These are phyloP conservation scores for Daedalea quercina DNA, from an alignment of 768 basidiomycete species.

Conservation along the genomic window DNA sequence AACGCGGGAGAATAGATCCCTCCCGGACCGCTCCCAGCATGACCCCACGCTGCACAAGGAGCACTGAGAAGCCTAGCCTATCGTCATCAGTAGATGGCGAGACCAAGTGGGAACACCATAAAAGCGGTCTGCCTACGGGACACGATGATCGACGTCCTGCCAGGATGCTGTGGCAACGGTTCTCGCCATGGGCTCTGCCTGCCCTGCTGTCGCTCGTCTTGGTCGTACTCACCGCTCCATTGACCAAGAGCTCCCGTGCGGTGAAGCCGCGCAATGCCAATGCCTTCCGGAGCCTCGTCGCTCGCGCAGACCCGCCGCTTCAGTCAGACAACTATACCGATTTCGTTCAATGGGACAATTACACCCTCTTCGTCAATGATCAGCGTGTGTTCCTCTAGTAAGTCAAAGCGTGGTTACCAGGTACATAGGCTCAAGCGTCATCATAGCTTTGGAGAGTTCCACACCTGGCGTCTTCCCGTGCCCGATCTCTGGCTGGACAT, in stretches of 20 bases:
- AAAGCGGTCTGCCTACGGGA: neutral
- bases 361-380: conserved; percentile 61
- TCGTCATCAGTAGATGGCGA: neutral
- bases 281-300: neutral
- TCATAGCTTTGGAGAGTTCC: conserved; percentile 78
- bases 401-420: conserved; percentile 18
- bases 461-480: conserved; percentile 75
- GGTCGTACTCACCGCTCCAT: conserved; percentile 11
- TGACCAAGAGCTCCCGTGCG: neutral
- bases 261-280: neutral
- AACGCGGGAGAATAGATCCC: neutral
- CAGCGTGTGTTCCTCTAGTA: conserved; percentile 72
- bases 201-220: conserved; percentile 10
- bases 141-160: neutral
- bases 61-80: neutral
- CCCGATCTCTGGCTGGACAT: conserved; percentile 79
- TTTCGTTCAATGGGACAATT: conserved; percentile 55
- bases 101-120: neutral
- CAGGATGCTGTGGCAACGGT: conserved; percentile 5
- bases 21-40: neutral
- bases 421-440: neutral
- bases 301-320: conserved; percentile 17
- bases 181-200: conserved; percentile 10
- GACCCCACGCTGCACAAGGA: neutral
- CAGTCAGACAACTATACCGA: conserved; percentile 25